Percentiles rank a stretch among this genome's conserved stretches.
Conservation (phyloP, 352 stramenopile genomes). For the Achlya hypogyna region DNA sequence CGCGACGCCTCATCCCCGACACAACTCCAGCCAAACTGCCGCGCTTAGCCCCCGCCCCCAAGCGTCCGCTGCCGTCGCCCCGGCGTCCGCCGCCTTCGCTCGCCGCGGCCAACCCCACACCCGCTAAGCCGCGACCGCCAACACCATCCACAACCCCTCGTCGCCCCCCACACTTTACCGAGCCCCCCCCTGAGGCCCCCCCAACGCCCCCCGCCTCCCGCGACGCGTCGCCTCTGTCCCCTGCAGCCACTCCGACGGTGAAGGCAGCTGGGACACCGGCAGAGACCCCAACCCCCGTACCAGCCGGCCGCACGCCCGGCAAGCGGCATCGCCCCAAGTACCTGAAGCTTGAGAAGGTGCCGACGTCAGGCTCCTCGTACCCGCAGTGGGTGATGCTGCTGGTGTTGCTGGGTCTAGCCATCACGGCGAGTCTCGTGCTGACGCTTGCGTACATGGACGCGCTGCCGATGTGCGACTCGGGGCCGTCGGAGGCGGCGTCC, state of each 20-base stretch:
- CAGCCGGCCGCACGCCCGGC: too few relatives aligned
- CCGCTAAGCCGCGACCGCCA: too few relatives aligned
- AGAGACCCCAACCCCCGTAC: too few relatives aligned
- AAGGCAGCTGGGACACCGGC: too few relatives aligned
- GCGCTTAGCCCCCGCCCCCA: neutral
- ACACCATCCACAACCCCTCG: too few relatives aligned
- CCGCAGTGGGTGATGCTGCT: neutral
- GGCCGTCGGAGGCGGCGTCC: neutral
- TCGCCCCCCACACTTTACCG: too few relatives aligned
- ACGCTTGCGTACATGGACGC: neutral
- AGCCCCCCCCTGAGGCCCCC: too few relatives aligned
- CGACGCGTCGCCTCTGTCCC: too few relatives aligned
- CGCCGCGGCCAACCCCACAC: neutral
- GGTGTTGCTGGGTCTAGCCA: neutral
- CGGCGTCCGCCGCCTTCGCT: neutral
- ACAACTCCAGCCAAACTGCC: neutral
- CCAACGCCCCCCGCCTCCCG: too few relatives aligned
- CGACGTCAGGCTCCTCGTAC: neutral
- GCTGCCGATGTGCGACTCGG: slow-evolving; percentile 16
- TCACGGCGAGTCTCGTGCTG: neutral
- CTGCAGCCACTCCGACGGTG: too few relatives aligned
- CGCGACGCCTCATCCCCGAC: neutral
- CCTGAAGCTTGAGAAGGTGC: neutral
- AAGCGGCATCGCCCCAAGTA: neutral
- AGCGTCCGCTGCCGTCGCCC: neutral